Percentiles rank a stretch among this genome's conserved stretches.
phyloP scores from a whole-genome alignment of 2,329 filamentous ascomycete genomes.

The Clarireedia hainanense region DNA sequence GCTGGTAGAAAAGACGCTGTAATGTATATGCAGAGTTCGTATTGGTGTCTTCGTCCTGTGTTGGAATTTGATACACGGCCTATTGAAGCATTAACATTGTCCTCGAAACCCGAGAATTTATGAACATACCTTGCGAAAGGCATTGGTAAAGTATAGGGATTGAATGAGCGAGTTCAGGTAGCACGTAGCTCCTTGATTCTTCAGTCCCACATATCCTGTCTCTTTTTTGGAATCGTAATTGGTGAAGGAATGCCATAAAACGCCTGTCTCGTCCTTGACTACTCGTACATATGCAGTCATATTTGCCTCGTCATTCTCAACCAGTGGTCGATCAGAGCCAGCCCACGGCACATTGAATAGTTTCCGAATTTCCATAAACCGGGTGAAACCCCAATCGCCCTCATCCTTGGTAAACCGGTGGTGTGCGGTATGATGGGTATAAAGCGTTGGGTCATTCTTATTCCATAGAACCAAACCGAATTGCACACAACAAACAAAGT shows the following conservation, averaged over 20 bases:
- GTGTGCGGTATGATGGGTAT: slow-evolving; percentile 73
- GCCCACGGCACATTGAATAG: slow-evolving; percentile 79
- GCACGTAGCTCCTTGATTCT: slow-evolving; percentile 92
- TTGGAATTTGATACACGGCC: slow-evolving; percentile 97
- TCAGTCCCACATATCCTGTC: slow-evolving; percentile 91
- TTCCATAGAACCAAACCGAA: slow-evolving; percentile 95
- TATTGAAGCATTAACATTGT: slow-evolving; percentile 30
- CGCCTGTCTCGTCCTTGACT: slow-evolving; percentile 80
- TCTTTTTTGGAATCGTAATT: slow-evolving; percentile 99
- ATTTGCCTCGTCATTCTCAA: slow-evolving; percentile 69
- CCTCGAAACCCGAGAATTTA: background rate
- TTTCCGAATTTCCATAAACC: slow-evolving; percentile 80
- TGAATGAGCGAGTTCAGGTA: slow-evolving; percentile 81
- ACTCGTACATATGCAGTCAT: slow-evolving; percentile 78
- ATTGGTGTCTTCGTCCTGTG: slow-evolving; percentile 71
- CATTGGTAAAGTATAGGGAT: slow-evolving; percentile 80
- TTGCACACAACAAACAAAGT: slow-evolving; percentile 95
- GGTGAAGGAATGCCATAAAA: slow-evolving; percentile 83
- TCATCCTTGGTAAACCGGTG: slow-evolving; percentile 96
- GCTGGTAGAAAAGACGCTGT: slow-evolving; percentile 87
- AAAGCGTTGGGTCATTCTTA: slow-evolving; percentile 80
- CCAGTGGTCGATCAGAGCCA: slow-evolving; percentile 57
- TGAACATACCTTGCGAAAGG: slow-evolving; percentile 72
- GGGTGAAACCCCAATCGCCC: slow-evolving; percentile 97
- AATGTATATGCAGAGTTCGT: slow-evolving; percentile 89